phyloP scores from a whole-genome alignment of 805 yeast species.

The Candida methanosorbosa region DNA sequence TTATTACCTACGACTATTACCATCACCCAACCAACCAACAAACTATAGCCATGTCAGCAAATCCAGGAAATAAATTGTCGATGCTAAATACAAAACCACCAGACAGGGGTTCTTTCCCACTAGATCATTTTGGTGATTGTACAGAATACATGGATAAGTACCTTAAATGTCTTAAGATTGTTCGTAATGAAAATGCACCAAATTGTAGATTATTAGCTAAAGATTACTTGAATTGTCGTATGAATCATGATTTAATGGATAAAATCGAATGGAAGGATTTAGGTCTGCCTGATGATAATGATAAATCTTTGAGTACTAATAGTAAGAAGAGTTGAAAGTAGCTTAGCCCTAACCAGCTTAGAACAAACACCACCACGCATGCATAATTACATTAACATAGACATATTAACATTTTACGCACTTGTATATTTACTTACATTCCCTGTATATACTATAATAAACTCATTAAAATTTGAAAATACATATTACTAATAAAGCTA shows the following conservation, averaged over 20 bases:
- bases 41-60: slow-evolving; percentile 33
- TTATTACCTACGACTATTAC: too few species aligned
- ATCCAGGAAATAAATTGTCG: slow-evolving; percentile 37
- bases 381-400: too few species aligned
- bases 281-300: slow-evolving; percentile 28
- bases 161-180: slow-evolving; percentile 67
- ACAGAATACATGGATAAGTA: slow-evolving; percentile 65
- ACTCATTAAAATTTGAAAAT: too few species aligned
- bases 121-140: slow-evolving; percentile 86
- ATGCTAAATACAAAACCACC: slow-evolving; percentile 84
- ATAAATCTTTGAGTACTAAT: too few species aligned
- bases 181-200: slow-evolving; percentile 80
- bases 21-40: too few species aligned
- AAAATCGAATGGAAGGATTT: slow-evolving; percentile 25
- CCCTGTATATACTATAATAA: too few species aligned
- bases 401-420: too few species aligned
- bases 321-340: too few species aligned
- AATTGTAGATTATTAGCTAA: slow-evolving; percentile 84
- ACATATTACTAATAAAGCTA: too few species aligned
- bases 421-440: too few species aligned
- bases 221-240: slow-evolving; percentile 73
- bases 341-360: too few species aligned
- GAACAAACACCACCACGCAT: too few species aligned
- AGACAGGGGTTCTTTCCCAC: slow-evolving; percentile 91
- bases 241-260: slow-evolving; percentile 55